Evolutionary conservation across 179 eudicot genomes (phyloP), one percentile per base, ranked within the genome.

Genomic region (Sideroxylon spinosum): DNA sequence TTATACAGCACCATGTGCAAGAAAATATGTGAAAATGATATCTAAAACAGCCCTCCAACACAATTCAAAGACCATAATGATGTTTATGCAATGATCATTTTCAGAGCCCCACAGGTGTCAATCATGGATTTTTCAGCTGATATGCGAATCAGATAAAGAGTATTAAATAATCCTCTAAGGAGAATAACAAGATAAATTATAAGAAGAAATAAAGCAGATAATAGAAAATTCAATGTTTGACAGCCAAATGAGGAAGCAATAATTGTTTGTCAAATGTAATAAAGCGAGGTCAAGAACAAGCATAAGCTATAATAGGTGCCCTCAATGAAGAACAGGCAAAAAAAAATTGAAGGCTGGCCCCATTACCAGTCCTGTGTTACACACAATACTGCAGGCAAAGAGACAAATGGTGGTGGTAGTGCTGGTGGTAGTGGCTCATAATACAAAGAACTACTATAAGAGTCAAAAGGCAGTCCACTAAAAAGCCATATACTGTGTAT

Each of bases 381-480:
- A 78, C 68, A 72, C 57, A 81, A 74, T 19, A 77, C 52, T 66
- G 71, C 44, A 74, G 64, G 79, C 82, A 82, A 82, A 74, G 78
- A 73, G 87, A 85, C 89, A 86, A 82, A 72, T 60, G 85, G 78
- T 82, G 82, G 89, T 89, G 90, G 88, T 81, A 70, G 77, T 65
- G 85, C 84, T 84, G 80, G 79, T 81, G 82, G 80, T 89, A 81
- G 86, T 89, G 92, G 92, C 80, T 84, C 78, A 87, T 86, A 81
- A 84, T 84, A 79, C 25, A 72, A 81, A 79, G 69, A 64, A 62
- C 79, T 78, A 83, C 83, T 74, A 82, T 78, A 77, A 89, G 77
- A 75, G 75, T 84, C 84, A 76, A 79, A 84, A 81, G 82, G 80
- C 60, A 76, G 50, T 26, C 75, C 78, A 80, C 80, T 75, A 26